Base-by-base conservation (phyloP, 2,329 filamentous ascomycete species). In the Pseudohalonectria lignicola region DNA sequence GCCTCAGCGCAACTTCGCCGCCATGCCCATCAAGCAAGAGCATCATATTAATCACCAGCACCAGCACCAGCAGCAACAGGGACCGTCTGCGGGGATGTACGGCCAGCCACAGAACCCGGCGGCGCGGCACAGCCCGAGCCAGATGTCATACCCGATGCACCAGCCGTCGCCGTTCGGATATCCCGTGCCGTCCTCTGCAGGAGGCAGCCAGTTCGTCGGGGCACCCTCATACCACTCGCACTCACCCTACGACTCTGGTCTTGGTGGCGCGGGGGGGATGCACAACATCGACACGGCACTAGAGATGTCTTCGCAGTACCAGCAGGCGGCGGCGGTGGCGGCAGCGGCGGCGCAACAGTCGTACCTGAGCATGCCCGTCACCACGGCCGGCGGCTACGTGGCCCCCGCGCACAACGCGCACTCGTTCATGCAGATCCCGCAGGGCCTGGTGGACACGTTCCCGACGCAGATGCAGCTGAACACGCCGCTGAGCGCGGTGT, bases 1-100 rank as follows among this genome's bases (percentile, higher is more conserved):
- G 2, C 64, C 67, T 7, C 62, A 61, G 9, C 62, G 66, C 29
- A 46, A 48, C 1, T 57, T 57, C 36, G 55, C 53, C 21, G 49
- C 50, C 19, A 47, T 54, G 44, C 47, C 45, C 18, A 53, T 50
- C 30, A 57, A 57, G 45, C 44, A 47, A 13, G 57, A 63, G 31
- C 47, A 46, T 17, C 47, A 49, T 20, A 41, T 41, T 30, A 28
- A 36, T 23, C 39, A 42, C 8, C 39, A 41, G 16, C 26, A 39
- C 19, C 39, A 41, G 11, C 41, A 41, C 21, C 23, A 36, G 36
- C n/a, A n/a, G n/a, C n/a, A n/a, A n/a, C n/a, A n/a, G n/a, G n/a
- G n/a, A n/a, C n/a, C n/a, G n/a, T n/a, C n/a, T n/a, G n/a, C n/a
- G n/a, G 31, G 33, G 36, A 23, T 25, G 42, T 15, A 42, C 46